Percentiles rank a stretch among this genome's conserved stretches.
phyloP scores from a whole-genome alignment of 179 eudicot genomes.

The Dionaea muscipula region DNA sequence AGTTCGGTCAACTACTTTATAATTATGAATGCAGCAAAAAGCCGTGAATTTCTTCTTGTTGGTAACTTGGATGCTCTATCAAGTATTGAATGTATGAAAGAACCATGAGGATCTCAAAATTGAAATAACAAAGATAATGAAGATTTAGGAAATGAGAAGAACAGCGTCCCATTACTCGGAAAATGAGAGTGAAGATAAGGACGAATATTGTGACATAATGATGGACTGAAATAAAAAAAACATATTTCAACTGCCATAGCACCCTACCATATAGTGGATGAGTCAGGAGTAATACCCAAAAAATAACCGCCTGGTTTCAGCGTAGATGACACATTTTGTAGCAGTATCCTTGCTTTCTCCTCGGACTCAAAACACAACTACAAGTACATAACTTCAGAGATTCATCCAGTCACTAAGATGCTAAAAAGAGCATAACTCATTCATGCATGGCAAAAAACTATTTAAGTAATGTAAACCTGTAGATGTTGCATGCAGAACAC shows the following conservation, averaged over 20 bases:
- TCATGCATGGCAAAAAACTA: not conserved
- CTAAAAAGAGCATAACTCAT: not conserved
- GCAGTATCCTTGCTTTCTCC: slow-evolving; percentile 67
- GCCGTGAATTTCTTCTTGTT: too few species aligned
- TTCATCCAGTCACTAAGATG: not conserved
- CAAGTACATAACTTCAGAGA: slow-evolving; percentile 16
- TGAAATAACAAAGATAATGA: too few species aligned
- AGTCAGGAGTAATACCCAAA: slow-evolving; percentile 87
- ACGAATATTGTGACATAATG: not conserved
- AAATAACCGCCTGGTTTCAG: slow-evolving; percentile 97
- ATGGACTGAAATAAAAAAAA: slow-evolving; percentile 7
- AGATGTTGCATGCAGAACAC: slow-evolving; percentile 96
- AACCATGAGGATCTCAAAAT: too few species aligned
- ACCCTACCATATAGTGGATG: slow-evolving; percentile 94
- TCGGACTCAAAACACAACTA: slow-evolving; percentile 85
- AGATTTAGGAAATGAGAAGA: too few species aligned
- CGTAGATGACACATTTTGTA: slow-evolving; percentile 71
- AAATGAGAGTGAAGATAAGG: slow-evolving; percentile 3
- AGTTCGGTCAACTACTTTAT: too few species aligned
- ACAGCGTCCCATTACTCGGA: not conserved
- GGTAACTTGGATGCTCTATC: too few species aligned
- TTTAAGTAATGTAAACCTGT: slow-evolving; percentile 41
- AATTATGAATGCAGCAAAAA: too few species aligned
- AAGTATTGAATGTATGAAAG: too few species aligned
- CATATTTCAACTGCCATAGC: slow-evolving; percentile 8